These are phyloP conservation scores for Tulasnella sp. DNA, from an alignment of 768 basidiomycete species.

Conservation along the genomic window DNA sequence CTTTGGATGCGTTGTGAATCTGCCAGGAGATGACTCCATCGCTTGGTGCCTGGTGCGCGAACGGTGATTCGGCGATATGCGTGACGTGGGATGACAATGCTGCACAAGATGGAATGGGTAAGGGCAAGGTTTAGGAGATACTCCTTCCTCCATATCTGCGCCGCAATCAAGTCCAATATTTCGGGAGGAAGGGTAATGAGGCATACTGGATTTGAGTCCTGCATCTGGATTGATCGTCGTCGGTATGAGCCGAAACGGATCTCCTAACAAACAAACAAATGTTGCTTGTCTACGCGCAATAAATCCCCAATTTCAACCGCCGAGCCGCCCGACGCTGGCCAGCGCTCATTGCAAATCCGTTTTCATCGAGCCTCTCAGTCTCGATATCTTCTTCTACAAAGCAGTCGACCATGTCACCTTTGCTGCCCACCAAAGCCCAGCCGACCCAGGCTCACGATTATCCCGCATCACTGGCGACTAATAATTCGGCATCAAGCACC, in stretches of 20 bases:
- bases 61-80: not conserved
- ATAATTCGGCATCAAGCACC: too few species aligned
- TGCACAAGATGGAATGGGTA: not conserved
- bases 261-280: too few species aligned
- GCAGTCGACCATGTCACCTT: not conserved
- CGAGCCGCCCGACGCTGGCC: too few species aligned
- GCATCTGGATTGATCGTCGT: too few species aligned
- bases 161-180: not conserved
- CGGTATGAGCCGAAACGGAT: too few species aligned
- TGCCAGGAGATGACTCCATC: not conserved
- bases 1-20: not conserved
- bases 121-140: not conserved
- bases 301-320: not conserved
- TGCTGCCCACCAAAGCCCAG: not conserved
- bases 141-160: not conserved
- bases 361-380: not conserved
- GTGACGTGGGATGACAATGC: not conserved
- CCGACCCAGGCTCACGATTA: not conserved
- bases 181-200: not conserved
- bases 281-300: not conserved
- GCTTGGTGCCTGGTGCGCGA: not conserved
- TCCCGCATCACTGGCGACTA: too few species aligned
- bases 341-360: not conserved
- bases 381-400: not conserved
- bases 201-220: too few species aligned